Evolutionary conservation across 1,284 basidiomycete genomes (phyloP).

Genomic region (Inonotus obliquus): DNA sequence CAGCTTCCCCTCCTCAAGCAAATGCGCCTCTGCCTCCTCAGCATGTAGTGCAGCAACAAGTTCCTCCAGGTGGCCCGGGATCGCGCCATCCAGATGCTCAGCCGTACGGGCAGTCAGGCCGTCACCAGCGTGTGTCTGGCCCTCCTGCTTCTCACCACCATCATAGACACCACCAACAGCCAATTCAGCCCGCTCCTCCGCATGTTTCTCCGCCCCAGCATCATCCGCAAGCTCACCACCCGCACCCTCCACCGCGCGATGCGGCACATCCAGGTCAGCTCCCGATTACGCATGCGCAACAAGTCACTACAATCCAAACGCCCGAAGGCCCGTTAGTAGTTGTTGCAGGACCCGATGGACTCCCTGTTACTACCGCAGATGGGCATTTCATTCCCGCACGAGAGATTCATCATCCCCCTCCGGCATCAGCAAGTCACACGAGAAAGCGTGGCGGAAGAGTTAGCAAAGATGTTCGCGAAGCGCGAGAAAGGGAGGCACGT

Average conservation of each 20-base stretch:
- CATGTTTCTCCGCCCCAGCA: constrained; percentile 7
- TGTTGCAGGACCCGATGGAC: constrained; percentile 15
- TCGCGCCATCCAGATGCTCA: not conserved
- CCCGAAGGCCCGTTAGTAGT: constrained; percentile 11
- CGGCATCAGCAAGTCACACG: not conserved
- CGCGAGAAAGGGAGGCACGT: constrained; percentile 4
- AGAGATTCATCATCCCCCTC: constrained; percentile 2
- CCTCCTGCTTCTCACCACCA: constrained; percentile 7
- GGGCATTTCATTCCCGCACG: constrained; percentile 9
- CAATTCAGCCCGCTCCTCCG: constrained; percentile 6
- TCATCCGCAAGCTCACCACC: constrained; percentile 4
- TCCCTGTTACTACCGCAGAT: constrained; percentile 9
- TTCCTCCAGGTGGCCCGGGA: constrained; percentile 39
- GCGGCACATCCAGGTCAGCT: constrained; percentile 13
- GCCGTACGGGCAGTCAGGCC: not conserved
- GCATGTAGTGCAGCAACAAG: constrained; percentile 23
- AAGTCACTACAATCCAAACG: constrained; percentile 8
- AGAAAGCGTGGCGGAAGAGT: constrained; percentile 9
- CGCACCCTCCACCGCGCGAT: constrained; percentile 4
- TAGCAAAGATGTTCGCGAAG: constrained; percentile 4
- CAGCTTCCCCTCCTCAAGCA: constrained; percentile 44
- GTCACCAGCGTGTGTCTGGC: not conserved
- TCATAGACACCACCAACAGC: constrained; percentile 5
- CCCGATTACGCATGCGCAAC: constrained; percentile 12
- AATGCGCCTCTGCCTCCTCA: constrained; percentile 24